Evolutionary conservation across 495 filamentous ascomycete species (phyloP), one percentile per base, ranked within the genome.

Genomic region (Jackrogersella multiformis): DNA sequence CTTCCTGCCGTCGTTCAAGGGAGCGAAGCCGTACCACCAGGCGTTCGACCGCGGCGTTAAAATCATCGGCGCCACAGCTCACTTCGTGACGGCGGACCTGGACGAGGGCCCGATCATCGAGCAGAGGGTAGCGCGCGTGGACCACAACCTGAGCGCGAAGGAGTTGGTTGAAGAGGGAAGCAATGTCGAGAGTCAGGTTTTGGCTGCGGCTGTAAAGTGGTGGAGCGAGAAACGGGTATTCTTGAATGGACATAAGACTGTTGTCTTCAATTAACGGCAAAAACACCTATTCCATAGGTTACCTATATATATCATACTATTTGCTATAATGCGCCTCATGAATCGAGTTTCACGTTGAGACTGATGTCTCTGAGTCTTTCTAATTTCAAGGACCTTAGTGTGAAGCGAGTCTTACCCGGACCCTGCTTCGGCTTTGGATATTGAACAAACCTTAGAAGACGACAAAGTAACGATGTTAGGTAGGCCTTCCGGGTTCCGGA

Each of bases 41-140:
- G 90, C 90, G 18, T 90, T 87, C 73, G 89, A 91, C 39, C 82
- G 88, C 28, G 90, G 90, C 46, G 90, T 92, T 56, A 92, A 92
- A 84, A 90, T 92, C 68, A 89, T 91, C 54, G 90, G 90, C 34
- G 90, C 90, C 55, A 90, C 88, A 28, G 89, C 89, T 41, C 89
- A 92, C 75, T 91, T 91, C 68, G 89, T 91, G 66, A 92, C 89
- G 30, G 88, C 86, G 52, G 88, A 91, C 71, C 76, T 92, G 46
- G 89, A 92, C 68, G 89, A 92, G 76, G 89, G 89, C 4, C 89
- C 89, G 15, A 92, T 92, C 66, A 92, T 92, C 69, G 89, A 91
- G 82, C 89, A 92, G 82, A 86, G 88, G 54, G 86, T 91, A 32
- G 81, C 86, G 5, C 80, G 89, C 1, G 89, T 91, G 8, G 85